Evolutionary conservation across 2,329 filamentous ascomycete species (phyloP).

Genomic region (Fusarium duplospermum): DNA sequence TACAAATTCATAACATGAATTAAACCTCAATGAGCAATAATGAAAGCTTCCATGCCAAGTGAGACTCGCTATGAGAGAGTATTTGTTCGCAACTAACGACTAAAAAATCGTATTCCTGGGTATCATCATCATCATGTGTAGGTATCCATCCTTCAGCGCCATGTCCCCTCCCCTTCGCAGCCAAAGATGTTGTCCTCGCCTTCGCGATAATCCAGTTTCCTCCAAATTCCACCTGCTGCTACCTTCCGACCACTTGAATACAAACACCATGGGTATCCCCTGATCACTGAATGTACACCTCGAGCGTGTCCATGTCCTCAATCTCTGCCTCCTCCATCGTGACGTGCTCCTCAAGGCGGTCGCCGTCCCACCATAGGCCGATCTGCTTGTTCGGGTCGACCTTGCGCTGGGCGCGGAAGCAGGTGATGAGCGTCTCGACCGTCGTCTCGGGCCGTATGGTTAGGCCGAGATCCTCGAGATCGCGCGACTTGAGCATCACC

Average conservation of each 20-base stretch:
- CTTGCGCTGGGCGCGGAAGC: constrained; percentile 67
- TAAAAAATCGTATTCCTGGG: constrained; percentile 39
- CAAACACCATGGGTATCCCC: neutral
- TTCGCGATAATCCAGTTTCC: neutral
- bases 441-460: constrained; percentile 66
- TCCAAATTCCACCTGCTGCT: constrained; percentile 1
- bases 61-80: neutral
- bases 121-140: constrained; percentile 34
- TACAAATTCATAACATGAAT: neutral
- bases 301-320: constrained; percentile 78
- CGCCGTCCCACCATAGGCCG: constrained; percentile 80
- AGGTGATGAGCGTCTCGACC: constrained; percentile 70
- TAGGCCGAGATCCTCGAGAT: constrained; percentile 62
- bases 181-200: neutral
- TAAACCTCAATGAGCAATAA: neutral
- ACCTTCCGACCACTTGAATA: neutral
- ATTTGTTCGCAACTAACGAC: constrained; percentile 5
- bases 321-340: constrained; percentile 77
- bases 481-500: constrained; percentile 66
- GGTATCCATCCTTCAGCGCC: constrained; percentile 37
- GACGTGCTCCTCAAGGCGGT: constrained; percentile 69
- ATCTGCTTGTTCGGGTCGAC: constrained; percentile 66
- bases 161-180: neutral
- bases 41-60: neutral
- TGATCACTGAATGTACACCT: constrained; percentile 73